A percentile compares a stretch with the other conserved stretches of the same genome.
Evolutionary conservation across 2,329 filamentous ascomycete genomes (phyloP).

Genomic region (Alternaria arbusti): DNA sequence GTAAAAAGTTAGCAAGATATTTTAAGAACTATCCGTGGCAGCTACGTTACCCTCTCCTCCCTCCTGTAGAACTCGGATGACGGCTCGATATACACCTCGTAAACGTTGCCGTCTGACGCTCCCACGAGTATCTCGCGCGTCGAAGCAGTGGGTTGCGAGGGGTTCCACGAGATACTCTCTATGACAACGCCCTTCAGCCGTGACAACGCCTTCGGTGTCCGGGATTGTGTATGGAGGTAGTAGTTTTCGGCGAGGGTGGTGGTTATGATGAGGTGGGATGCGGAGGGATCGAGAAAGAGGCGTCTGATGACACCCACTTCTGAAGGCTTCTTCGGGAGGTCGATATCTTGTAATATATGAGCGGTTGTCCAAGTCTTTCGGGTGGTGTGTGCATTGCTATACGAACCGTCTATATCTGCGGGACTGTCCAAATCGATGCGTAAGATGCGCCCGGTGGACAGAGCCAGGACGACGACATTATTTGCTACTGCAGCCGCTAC

Average conservation of each 20-base stretch:
- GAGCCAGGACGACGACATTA: conserved; percentile 90
- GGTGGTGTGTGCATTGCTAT: background rate
- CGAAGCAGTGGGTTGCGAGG: conserved; percentile 87
- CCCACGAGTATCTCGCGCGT: conserved; percentile 94
- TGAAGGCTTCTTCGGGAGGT: conserved; percentile 89
- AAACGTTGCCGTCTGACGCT: conserved; percentile 90
- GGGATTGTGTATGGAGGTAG: conserved; percentile 95
- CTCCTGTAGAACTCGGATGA: conserved; percentile 93
- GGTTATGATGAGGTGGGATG: conserved; percentile 89
- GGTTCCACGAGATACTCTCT: conserved; percentile 93
- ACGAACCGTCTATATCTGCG: conserved; percentile 81
- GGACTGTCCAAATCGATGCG: conserved; percentile 93
- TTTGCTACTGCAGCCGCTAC: conserved; percentile 96
- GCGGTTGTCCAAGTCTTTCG: background rate
- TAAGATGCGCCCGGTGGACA: conserved; percentile 90
- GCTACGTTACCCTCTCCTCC: conserved; percentile 68
- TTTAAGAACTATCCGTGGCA: background rate
- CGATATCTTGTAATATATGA: conserved; percentile 72
- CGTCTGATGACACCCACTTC: conserved; percentile 91
- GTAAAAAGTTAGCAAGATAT: background rate
- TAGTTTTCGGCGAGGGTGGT: conserved; percentile 95
- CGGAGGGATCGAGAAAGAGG: conserved; percentile 97
- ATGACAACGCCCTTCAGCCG: conserved; percentile 85
- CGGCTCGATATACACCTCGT: conserved; percentile 93
- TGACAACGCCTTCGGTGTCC: conserved; percentile 81